Base-by-base conservation (phyloP, 495 filamentous ascomycete genomes). In the Aspergillus mulundensis region DNA sequence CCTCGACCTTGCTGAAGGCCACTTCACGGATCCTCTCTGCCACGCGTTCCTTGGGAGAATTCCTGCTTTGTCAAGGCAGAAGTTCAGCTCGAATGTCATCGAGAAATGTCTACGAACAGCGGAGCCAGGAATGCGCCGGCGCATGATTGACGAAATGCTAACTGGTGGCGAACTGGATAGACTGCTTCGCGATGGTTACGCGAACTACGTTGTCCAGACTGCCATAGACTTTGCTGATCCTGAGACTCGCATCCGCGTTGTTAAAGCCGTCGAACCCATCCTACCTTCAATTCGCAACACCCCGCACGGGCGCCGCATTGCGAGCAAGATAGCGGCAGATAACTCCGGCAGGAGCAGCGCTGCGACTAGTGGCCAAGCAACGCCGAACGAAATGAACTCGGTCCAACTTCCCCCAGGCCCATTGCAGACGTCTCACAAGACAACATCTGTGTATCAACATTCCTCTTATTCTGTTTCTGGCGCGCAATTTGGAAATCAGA, bases 31-130 rank as follows among this genome's bases (percentile, higher is more conserved):
- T 59, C 92, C 91, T 0, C 73, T 97, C 11, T 91, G 94, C 50
- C 72, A 78, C 23, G 82, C 80, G 57, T 97, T 97, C 76, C 67
- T 76, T 24, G 85, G 86, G 54, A 83, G 88, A 60, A 84, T 97
- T 61, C 71, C 82, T 25, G 71, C 78, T 44, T 77, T 97, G 11
- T 96, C 95, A 4, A 94, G 90, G 73, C 95, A 97, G 71, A 98
- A 98, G 72, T 98, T 98, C 76, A 96, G 91, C 77, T 97, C 93
- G 52, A 98, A 98, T 64, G 94, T 98, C 47, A 90, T 98, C 54
- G 94, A 98, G 74, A 97, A 97, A 72, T 96, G 92, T 66, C 82
- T 98, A 44, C 90, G 93, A 24, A 91, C 87, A 64, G 84, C 90
- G 1, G 81, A 86, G 40, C 65, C 77, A 5, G 69, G 72, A 4